phyloP scores from a whole-genome alignment of 148 eudicot species.

The Beta vulgaris region DNA sequence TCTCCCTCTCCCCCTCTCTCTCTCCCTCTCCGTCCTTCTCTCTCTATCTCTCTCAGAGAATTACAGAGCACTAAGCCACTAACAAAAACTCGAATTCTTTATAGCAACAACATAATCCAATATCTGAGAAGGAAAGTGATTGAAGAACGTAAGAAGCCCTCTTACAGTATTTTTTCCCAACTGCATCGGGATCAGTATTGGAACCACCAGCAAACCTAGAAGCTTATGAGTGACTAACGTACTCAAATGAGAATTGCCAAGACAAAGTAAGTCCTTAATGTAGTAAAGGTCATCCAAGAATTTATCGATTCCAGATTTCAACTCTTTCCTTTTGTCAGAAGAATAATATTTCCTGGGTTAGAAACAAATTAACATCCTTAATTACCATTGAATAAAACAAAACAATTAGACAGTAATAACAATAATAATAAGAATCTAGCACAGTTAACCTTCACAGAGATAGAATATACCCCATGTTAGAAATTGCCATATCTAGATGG shows the following conservation, averaged over 20 bases:
- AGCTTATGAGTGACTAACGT: slow-evolving; percentile 38
- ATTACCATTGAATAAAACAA: neutral
- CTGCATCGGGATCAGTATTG: slow-evolving; percentile 44
- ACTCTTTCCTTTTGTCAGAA: slow-evolving; percentile 31
- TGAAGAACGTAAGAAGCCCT: slow-evolving; percentile 12
- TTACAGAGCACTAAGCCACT: too few species aligned
- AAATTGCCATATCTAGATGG: slow-evolving; percentile 37
- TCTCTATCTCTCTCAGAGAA: too few species aligned
- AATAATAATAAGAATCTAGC: too few species aligned
- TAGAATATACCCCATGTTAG: slow-evolving; percentile 29
- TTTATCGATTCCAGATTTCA: slow-evolving; percentile 32
- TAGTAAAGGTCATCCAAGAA: slow-evolving; percentile 51
- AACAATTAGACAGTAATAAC: neutral
- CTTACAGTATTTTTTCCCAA: slow-evolving; percentile 39
- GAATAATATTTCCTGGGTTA: slow-evolving; percentile 34
- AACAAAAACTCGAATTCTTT: neutral
- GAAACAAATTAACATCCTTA: neutral
- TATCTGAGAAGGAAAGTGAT: neutral
- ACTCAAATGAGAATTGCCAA: slow-evolving; percentile 38
- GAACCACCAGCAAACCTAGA: slow-evolving; percentile 48
- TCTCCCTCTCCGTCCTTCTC: too few species aligned
- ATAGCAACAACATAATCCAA: neutral
- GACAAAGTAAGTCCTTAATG: slow-evolving; percentile 42
- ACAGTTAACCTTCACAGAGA: neutral
- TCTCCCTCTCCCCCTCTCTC: too few species aligned